These are phyloP conservation scores for Aspergillus brasiliensis DNA, from an alignment of 2,329 filamentous ascomycete genomes.

Conservation along the genomic window DNA sequence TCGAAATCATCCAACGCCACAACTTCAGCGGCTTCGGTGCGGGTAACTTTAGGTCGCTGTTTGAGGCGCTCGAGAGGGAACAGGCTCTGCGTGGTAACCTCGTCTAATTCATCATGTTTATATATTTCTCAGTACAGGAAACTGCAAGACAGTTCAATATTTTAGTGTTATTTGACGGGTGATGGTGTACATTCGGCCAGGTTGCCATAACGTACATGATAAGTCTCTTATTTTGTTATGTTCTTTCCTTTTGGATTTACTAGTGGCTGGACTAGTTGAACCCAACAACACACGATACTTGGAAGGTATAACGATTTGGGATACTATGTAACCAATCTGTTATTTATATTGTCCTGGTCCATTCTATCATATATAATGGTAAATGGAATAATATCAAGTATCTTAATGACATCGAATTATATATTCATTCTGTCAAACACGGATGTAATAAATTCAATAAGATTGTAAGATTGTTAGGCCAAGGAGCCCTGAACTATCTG, in stretches of 20 bases:
- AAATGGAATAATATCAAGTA: too few species aligned
- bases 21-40: slow-evolving; percentile 91
- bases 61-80: slow-evolving; percentile 93
- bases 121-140: too few species aligned
- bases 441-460: too few species aligned
- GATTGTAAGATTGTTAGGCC: too few species aligned
- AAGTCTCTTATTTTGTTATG: not conserved
- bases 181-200: not conserved
- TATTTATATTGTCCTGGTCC: too few species aligned
- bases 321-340: too few species aligned
- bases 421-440: too few species aligned
- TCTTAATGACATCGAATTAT: too few species aligned
- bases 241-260: not conserved
- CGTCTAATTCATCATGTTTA: slow-evolving; percentile 31
- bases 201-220: not conserved
- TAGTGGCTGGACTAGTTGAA: not conserved
- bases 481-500: too few species aligned
- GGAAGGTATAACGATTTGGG: too few species aligned
- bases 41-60: slow-evolving; percentile 92
- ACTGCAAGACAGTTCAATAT: not conserved
- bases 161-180: not conserved
- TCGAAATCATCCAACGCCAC: slow-evolving; percentile 93
- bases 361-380: too few species aligned
- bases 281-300: too few species aligned
- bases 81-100: slow-evolving; percentile 85